Evolutionary conservation across 2,329 filamentous ascomycete species (phyloP), one percentile per base, ranked within the genome.

Genomic region (Dactylonectria estremocensis): DNA sequence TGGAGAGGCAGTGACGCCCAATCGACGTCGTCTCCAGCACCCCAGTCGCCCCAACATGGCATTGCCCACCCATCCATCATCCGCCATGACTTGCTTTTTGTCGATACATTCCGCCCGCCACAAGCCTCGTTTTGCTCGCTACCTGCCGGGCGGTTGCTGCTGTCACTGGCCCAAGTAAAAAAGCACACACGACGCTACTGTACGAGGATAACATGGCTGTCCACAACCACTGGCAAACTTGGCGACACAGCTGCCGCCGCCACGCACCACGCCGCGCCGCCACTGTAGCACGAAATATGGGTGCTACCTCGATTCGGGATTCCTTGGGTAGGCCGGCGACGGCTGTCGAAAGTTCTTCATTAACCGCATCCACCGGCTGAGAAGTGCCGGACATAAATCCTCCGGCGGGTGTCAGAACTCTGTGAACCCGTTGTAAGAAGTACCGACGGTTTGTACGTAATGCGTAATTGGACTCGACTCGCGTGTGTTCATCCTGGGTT

Each of bases 161-260:
- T 72, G 40, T 65, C 56, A 69, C 71, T 75, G 72, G 72, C 35
- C 65, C 50, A 59, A 49, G 52, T 28, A 60, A 69, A 60, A 49
- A 37, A 49, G 52, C 61, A 65, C 73, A 67, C 69, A 74, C 76
- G 73, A 68, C 73, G 70, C 70, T 75, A 72, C 73, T 74, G 69
- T 71, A 73, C 56, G 53, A 67, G 35, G 56, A 72, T 65, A 63
- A 58, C 60, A 49, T 59, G 53, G 31, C 61, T 40, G 43, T 57
- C 52, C 35, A 53, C 58, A 37, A 33, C 55, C 64, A 48, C 62
- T 50, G 35, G 49, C 28, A 45, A 43, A 20, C 43, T 57, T 61
- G 46, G 24, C 48, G 37, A 49, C 45, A 35, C 50, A 18, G 56
- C 40, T 31, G 65, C 50, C 37, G 67, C 68, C 56, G 53, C 31